phyloP scores from a whole-genome alignment of 495 filamentous ascomycete species.

The Penicillium coprophilum region DNA sequence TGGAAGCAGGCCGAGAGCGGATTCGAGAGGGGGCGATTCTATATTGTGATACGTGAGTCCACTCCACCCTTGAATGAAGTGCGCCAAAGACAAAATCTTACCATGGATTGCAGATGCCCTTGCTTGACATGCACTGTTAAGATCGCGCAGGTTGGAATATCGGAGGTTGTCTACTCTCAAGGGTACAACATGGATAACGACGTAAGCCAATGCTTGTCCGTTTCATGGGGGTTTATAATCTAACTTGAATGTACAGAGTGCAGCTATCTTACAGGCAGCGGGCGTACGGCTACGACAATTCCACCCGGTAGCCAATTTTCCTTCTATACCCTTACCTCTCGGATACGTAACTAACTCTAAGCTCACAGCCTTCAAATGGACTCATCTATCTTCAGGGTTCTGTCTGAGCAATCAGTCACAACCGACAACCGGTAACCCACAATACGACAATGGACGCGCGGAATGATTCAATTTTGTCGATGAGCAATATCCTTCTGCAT shows the following conservation, averaged over 20 bases:
- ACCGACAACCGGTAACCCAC: not conserved
- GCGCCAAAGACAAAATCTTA: not conserved
- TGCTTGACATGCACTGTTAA: slow-evolving; percentile 99
- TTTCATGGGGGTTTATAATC: slow-evolving; percentile 1
- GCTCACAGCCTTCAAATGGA: slow-evolving; percentile 48
- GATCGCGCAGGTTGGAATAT: slow-evolving; percentile 92
- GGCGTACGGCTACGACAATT: slow-evolving; percentile 81
- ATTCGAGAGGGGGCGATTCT: slow-evolving; percentile 75
- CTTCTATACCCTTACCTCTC: not conserved
- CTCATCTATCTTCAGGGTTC: slow-evolving; percentile 43
- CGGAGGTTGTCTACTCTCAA: slow-evolving; percentile 90
- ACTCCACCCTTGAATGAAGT: slow-evolving; percentile 1
- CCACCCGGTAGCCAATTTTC: slow-evolving; percentile 67
- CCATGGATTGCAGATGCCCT: slow-evolving; percentile 60
- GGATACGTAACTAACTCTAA: slow-evolving; percentile 11
- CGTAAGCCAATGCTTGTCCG: slow-evolving; percentile 30
- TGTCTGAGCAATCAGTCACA: slow-evolving; percentile 3
- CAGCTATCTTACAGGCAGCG: slow-evolving; percentile 71
- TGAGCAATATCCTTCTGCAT: not conserved
- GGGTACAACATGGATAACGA: slow-evolving; percentile 88
- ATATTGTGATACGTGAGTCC: slow-evolving; percentile 81
- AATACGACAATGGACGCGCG: not conserved
- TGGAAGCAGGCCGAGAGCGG: slow-evolving; percentile 90
- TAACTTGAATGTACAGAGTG: slow-evolving; percentile 52
- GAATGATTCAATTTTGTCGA: not conserved